Evolutionary conservation across 2,329 filamentous ascomycete genomes (phyloP).

Genomic region (Colletotrichum camelliae): DNA sequence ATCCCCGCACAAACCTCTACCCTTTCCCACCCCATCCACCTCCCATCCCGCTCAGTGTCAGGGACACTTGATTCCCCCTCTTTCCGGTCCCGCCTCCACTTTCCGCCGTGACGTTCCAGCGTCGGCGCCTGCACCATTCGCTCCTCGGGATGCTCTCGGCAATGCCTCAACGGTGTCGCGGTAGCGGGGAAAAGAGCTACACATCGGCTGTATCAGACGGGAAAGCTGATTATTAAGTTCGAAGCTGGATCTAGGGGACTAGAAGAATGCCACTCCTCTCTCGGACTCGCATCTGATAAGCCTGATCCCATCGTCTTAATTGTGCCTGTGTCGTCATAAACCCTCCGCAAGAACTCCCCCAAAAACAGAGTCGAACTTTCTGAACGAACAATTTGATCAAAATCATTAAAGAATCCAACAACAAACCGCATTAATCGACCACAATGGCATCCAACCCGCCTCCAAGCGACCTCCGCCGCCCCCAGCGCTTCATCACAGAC

Average conservation of each 20-base stretch:
- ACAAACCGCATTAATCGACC: not conserved
- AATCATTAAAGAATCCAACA: not conserved
- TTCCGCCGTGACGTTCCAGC: not conserved
- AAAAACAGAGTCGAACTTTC: not conserved
- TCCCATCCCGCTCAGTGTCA: not conserved
- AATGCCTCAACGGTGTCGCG: not conserved
- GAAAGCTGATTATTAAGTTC: not conserved
- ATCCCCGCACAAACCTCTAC: not conserved
- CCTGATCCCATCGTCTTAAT: not conserved
- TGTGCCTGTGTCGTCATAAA: not conserved
- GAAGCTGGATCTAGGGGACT: not conserved
- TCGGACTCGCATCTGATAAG: not conserved
- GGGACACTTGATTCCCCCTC: not conserved
- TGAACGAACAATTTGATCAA: too few relatives aligned
- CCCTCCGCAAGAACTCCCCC: not conserved
- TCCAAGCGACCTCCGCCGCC: slow-evolving; percentile 13
- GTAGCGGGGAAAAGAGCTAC: not conserved
- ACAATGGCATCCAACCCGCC: not conserved
- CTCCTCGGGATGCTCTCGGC: slow-evolving; percentile 8
- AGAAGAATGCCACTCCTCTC: not conserved
- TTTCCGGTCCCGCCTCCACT: slow-evolving; percentile 19
- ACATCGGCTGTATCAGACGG: not conserved
- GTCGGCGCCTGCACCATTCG: not conserved
- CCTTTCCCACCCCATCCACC: slow-evolving; percentile 6
- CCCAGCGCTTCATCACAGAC: slow-evolving; percentile 36